Evolutionary conservation across 371 early-diverging fungal genomes (phyloP).

Genomic region (Circinella umbellata): DNA sequence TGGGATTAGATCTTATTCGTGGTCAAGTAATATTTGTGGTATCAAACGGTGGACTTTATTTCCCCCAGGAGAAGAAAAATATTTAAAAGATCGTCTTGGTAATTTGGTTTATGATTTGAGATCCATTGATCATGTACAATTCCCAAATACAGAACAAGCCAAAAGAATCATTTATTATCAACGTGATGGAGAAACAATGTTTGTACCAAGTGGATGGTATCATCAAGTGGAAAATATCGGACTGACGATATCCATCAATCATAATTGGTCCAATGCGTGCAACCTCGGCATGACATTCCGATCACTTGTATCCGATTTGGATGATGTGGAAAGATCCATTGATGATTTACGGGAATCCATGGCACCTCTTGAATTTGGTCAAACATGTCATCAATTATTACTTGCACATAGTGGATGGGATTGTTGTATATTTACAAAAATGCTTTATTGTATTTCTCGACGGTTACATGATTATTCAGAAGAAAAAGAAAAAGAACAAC

Average conservation of each 20-base stretch:
- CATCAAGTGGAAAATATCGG: slow-evolving; percentile 77
- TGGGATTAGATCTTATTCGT: slow-evolving; percentile 65
- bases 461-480: slow-evolving; percentile 10
- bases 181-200: slow-evolving; percentile 67
- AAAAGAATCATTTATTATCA: slow-evolving; percentile 57
- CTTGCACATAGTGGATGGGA: slow-evolving; percentile 66
- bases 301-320: slow-evolving; percentile 52
- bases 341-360: slow-evolving; percentile 56
- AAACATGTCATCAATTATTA: slow-evolving; percentile 55
- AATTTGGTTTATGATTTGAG: slow-evolving; percentile 66
- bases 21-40: slow-evolving; percentile 82
- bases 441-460: slow-evolving; percentile 21
- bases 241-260: slow-evolving; percentile 78
- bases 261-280: slow-evolving; percentile 73
- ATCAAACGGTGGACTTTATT: slow-evolving; percentile 75
- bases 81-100: slow-evolving; percentile 48
- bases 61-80: slow-evolving; percentile 64
- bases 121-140: slow-evolving; percentile 51
- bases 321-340: slow-evolving; percentile 58
- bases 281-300: slow-evolving; percentile 55
- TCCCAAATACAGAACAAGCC: slow-evolving; percentile 58
- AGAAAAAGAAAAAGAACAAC: slow-evolving; percentile 7
- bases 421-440: slow-evolving; percentile 41
- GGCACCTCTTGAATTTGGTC: slow-evolving; percentile 49
- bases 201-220: slow-evolving; percentile 81